Evolutionary conservation across 192 early-diverging fungal genomes (phyloP), one percentile per base, ranked within the genome.

Genomic region (Dissophora ornata): DNA sequence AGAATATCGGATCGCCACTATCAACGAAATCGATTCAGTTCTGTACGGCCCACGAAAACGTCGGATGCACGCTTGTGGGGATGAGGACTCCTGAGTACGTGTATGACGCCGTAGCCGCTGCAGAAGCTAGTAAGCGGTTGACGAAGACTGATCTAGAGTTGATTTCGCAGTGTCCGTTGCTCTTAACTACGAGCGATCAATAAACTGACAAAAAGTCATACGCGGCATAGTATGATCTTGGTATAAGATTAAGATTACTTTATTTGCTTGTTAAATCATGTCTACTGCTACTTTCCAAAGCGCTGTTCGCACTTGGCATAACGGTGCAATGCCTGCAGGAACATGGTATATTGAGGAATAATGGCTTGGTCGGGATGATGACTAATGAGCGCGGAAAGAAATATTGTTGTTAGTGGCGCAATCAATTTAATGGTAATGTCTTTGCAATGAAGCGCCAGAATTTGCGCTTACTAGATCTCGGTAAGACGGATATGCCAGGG

Each of bases 31-130:
- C 84, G 10, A 62, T 89, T 9, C 74, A 79, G 24, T 80, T 85
- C 34, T 66, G 79, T 28, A 54, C 83, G 21, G 84, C 86, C 1
- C 70, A 86, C 25, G 57, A 58, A 38, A 56, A 82, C 51, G 60
- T 84, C 2, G 90, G 88, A 6, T 82, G 82, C 36, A 84, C 87
- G 5, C 79, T 90, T 38, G 87, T 87, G 4, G 90, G 90, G 3
- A 90, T 90, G 89, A 57, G 86, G 25, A 67, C 69, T n/a, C 73
- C 69, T 0, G 71, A 68, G 2, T 90, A 92, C 79, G 88, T 92
- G 0, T 63, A 86, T 10, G 86, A 90, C 56, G 84, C 86, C 0
- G 42, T 89, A 4, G 58, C 62, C 6, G 86, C 83, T 25, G 73
- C 75, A 6, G 53, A 73, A 19, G 74, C 64, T 9, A 70, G 69